phyloP scores from a whole-genome alignment of 305 asterid genomes.

The Fraxinus albicans region DNA sequence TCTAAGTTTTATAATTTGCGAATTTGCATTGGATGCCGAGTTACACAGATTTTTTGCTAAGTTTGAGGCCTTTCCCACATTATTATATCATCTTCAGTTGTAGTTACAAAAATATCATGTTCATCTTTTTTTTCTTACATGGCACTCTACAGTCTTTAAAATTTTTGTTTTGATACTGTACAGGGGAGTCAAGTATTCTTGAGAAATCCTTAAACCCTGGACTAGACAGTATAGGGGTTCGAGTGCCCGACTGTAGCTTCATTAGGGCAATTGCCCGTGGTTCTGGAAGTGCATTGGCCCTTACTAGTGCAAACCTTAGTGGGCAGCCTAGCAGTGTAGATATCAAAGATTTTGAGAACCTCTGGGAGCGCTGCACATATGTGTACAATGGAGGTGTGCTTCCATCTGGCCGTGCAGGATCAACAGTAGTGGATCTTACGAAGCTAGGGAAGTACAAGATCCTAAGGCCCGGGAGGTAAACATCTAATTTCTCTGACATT shows the following conservation, averaged over 20 bases:
- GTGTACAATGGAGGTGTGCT: conserved; percentile 74
- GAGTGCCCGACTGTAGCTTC: conserved; percentile 78
- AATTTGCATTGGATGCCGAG: not conserved
- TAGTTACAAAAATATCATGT: not conserved
- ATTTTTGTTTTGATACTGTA: conserved; percentile 10
- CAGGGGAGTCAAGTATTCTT: conserved; percentile 80
- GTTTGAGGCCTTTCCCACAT: not conserved
- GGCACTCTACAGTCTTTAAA: not conserved
- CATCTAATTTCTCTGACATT: not conserved
- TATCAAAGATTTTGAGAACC: conserved; percentile 67
- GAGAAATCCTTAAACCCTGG: conserved; percentile 85
- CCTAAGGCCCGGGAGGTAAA: conserved; percentile 82
- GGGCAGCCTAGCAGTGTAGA: conserved; percentile 78
- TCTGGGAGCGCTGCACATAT: conserved; percentile 73
- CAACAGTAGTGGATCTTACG: conserved; percentile 83
- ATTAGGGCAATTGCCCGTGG: conserved; percentile 73
- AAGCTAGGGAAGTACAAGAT: conserved; percentile 69
- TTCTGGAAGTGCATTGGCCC: conserved; percentile 77
- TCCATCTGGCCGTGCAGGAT: conserved; percentile 88
- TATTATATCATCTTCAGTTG: not conserved
- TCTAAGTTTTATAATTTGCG: not conserved
- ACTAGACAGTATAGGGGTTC: conserved; percentile 80
- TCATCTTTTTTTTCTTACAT: not conserved
- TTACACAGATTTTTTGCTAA: not conserved
- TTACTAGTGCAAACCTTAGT: conserved; percentile 87